A percentile compares a stretch with the other conserved stretches of the same genome.
These are phyloP conservation scores for Tephrocybe sp. DNA, from an alignment of 768 basidiomycete genomes.

Conservation along the genomic window DNA sequence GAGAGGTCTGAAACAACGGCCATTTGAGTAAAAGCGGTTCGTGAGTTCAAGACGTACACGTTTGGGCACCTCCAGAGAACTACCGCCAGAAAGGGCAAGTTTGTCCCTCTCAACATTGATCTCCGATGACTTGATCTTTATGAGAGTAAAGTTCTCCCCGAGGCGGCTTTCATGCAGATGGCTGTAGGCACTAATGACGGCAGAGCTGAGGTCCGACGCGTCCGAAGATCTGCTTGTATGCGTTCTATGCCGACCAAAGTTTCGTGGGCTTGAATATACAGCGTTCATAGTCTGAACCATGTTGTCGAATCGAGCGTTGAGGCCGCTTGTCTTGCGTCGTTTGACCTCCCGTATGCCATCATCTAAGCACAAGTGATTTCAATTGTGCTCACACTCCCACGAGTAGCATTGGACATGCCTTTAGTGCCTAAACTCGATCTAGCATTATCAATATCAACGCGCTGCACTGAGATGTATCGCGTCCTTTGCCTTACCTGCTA, in stretches of 20 bases:
- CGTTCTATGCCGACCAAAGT: slow-evolving; percentile 25
- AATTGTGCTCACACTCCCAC: no score
- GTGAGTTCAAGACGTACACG: neutral
- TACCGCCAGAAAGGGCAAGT: neutral
- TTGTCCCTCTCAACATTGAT: neutral
- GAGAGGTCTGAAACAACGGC: neutral
- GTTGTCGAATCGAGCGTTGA: slow-evolving; percentile 63
- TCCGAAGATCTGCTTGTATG: slow-evolving; percentile 44
- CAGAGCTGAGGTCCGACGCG: slow-evolving; percentile 39
- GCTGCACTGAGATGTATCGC: neutral
- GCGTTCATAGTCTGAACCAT: slow-evolving; percentile 64
- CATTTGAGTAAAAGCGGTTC: neutral
- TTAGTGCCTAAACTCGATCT: slow-evolving; percentile 14
- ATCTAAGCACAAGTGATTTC: neutral
- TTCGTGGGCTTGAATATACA: slow-evolving; percentile 27
- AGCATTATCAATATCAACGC: neutral
- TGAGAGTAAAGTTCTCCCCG: slow-evolving; percentile 39
- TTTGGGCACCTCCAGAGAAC: neutral
- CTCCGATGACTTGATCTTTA: slow-evolving; percentile 36
- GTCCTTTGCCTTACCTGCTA: slow-evolving; percentile 14
- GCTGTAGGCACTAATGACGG: slow-evolving; percentile 40
- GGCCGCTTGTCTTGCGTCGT: slow-evolving; percentile 44
- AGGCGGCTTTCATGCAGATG: slow-evolving; percentile 31
- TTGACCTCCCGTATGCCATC: slow-evolving; percentile 30
- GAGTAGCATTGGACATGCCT: no score